Evolutionary conservation across 2,329 filamentous ascomycete genomes (phyloP).

Genomic region (Trichoderma breve): DNA sequence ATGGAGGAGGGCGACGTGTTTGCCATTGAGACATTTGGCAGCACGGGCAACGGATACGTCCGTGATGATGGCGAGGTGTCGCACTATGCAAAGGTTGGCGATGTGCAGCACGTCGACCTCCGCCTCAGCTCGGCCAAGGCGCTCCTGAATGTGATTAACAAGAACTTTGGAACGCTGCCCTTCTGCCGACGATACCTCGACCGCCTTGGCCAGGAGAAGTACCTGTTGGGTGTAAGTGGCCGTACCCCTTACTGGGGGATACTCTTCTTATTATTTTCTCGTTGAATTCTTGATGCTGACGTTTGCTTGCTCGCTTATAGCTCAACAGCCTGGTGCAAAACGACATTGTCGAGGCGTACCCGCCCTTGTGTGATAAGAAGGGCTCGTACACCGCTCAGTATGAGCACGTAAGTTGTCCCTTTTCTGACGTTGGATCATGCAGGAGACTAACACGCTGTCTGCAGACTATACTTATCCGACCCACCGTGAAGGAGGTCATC

Average conservation of each 20-base stretch:
- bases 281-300: neutral
- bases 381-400: conserved; percentile 93
- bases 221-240: conserved; percentile 76
- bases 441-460: neutral
- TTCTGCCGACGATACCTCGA: conserved; percentile 91
- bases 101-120: conserved; percentile 73
- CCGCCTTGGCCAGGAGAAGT: conserved; percentile 91
- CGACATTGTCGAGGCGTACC: conserved; percentile 87
- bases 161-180: conserved; percentile 91
- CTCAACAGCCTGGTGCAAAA: conserved; percentile 80
- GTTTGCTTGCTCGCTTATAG: conserved; percentile 39
- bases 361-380: conserved; percentile 86
- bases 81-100: conserved; percentile 75
- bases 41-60: conserved; percentile 85
- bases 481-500: conserved; percentile 82
- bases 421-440: neutral
- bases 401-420: conserved; percentile 73
- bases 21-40: conserved; percentile 94
- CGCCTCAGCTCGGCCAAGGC: conserved; percentile 80
- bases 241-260: neutral
- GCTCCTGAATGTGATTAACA: conserved; percentile 84
- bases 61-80: conserved; percentile 86
- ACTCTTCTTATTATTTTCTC: neutral
- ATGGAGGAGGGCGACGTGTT: conserved; percentile 98
- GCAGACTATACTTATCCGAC: conserved; percentile 73